A percentile compares a stretch with the other conserved stretches of the same genome.
phyloP scores from a whole-genome alignment of 768 basidiomycete species.

The Lanmaoa rubissima region DNA sequence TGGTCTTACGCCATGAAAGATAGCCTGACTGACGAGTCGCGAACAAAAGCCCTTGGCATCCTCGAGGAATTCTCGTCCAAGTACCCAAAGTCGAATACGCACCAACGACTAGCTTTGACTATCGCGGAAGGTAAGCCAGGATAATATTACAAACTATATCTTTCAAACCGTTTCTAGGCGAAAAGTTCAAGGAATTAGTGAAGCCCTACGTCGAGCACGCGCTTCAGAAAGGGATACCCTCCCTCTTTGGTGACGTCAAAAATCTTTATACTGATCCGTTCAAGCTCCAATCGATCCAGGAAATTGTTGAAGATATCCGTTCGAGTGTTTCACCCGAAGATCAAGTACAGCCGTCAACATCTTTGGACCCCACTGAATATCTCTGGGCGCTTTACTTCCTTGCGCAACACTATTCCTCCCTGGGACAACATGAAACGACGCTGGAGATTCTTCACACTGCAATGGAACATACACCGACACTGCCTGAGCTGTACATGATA shows the following conservation, averaged over 20 bases:
- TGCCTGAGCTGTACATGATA: constrained; percentile 85
- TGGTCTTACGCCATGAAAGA: constrained; percentile 30
- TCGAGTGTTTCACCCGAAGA: constrained; percentile 36
- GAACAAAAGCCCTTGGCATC: constrained; percentile 50
- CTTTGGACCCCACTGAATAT: constrained; percentile 67
- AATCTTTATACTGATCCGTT: constrained; percentile 63
- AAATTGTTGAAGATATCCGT: constrained; percentile 57
- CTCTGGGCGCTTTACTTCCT: constrained; percentile 97
- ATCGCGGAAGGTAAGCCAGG: constrained; percentile 49
- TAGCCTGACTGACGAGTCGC: constrained; percentile 47
- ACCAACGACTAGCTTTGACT: constrained; percentile 69
- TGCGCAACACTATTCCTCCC: constrained; percentile 79
- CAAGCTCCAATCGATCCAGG: constrained; percentile 70
- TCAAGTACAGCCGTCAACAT: constrained; percentile 22
- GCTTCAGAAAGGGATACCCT: constrained; percentile 85
- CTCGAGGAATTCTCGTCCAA: constrained; percentile 60
- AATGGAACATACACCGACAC: constrained; percentile 83
- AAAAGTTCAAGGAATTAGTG: constrained; percentile 64
- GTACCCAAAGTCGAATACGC: constrained; percentile 67
- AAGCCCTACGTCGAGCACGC: constrained; percentile 66
- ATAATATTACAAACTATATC: neutral
- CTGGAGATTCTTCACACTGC: constrained; percentile 64
- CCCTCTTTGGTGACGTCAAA: constrained; percentile 91
- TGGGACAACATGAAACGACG: constrained; percentile 46
- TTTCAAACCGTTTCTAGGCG: constrained; percentile 38